These are phyloP conservation scores for Gaeumannomyces tritici DNA, from an alignment of 2,329 filamentous ascomycete genomes.

Conservation along the genomic window DNA sequence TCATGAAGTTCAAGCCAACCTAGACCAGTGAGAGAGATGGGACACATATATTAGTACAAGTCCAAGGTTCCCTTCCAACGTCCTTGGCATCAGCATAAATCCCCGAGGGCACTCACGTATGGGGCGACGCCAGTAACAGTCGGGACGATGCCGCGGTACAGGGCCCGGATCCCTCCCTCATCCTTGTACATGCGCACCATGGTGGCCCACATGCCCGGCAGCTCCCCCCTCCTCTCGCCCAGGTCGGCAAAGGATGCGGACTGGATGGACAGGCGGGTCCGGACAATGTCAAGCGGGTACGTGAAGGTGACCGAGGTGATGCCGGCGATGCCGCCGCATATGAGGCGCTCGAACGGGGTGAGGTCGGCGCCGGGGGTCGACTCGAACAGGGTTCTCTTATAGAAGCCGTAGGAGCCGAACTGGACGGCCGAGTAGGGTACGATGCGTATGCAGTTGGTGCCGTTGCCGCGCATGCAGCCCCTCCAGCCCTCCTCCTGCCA, in stretches of 20 bases:
- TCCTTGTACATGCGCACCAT: conserved; percentile 78
- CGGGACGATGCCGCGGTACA: conserved; percentile 92
- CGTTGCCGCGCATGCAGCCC: conserved; percentile 96
- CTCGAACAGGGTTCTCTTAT: conserved; percentile 83
- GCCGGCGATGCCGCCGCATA: conserved; percentile 87
- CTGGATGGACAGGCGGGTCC: conserved; percentile 92
- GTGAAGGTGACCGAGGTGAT: conserved; percentile 93
- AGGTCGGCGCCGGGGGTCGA: conserved; percentile 64
- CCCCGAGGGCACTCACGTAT: conserved; percentile 48
- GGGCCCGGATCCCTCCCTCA: conserved; percentile 73
- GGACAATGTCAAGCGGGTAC: conserved; percentile 95
- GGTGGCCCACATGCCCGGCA: conserved; percentile 90
- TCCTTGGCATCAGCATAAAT: not conserved
- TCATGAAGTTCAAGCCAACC: conserved; percentile 98
- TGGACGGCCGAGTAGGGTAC: conserved; percentile 97
- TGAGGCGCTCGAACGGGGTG: conserved; percentile 61
- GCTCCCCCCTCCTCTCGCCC: conserved; percentile 49
- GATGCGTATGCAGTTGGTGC: conserved; percentile 96
- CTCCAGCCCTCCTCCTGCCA: conserved; percentile 94
- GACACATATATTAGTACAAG: conserved; percentile 2
- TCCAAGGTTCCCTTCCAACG: not conserved
- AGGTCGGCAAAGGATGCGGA: conserved; percentile 88
- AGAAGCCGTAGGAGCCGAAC: conserved; percentile 96
- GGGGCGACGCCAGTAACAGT: conserved; percentile 93
- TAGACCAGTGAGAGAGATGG: conserved; percentile 21